phyloP scores from a whole-genome alignment of 352 stramenopile genomes.

The Phytophthora ramorum region DNA sequence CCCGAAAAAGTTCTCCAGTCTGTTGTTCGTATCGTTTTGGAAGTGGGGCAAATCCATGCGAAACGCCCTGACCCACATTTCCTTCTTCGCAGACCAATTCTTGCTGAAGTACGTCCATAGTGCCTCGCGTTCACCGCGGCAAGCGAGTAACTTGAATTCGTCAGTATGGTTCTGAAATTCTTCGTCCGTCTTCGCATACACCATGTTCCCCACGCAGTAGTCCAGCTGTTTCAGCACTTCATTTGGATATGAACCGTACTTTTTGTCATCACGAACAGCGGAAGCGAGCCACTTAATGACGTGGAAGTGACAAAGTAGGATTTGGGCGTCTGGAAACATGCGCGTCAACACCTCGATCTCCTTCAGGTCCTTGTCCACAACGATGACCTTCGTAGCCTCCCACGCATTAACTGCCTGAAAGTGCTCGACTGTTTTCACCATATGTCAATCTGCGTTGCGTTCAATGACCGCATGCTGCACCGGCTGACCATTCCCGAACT shows the following conservation, averaged over 20 bases:
- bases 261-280: slow-evolving; percentile 4
- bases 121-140: not conserved
- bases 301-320: slow-evolving; percentile 11
- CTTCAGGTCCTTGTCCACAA: slow-evolving; percentile 13
- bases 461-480: slow-evolving; percentile 11
- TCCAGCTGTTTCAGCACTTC: not conserved
- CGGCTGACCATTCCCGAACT: slow-evolving; percentile 2
- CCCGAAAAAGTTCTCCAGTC: slow-evolving; percentile 6
- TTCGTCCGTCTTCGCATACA: not conserved
- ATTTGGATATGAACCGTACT: slow-evolving; percentile 4
- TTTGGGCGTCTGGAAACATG: not conserved
- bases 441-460: slow-evolving; percentile 5
- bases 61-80: slow-evolving; percentile 2
- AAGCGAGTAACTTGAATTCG: not conserved
- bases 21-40: slow-evolving; percentile 6
- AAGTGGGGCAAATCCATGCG: not conserved
- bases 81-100: slow-evolving; percentile 2
- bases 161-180: not conserved
- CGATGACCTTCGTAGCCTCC: slow-evolving; percentile 2
- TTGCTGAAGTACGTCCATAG: slow-evolving; percentile 3
- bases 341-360: slow-evolving; percentile 9
- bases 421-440: slow-evolving; percentile 7
- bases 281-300: slow-evolving; percentile 3
- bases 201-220: not conserved
- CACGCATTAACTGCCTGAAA: slow-evolving; percentile 9